Base-by-base conservation (phyloP, 345 rosid species). In the Clausena lansium region DNA sequence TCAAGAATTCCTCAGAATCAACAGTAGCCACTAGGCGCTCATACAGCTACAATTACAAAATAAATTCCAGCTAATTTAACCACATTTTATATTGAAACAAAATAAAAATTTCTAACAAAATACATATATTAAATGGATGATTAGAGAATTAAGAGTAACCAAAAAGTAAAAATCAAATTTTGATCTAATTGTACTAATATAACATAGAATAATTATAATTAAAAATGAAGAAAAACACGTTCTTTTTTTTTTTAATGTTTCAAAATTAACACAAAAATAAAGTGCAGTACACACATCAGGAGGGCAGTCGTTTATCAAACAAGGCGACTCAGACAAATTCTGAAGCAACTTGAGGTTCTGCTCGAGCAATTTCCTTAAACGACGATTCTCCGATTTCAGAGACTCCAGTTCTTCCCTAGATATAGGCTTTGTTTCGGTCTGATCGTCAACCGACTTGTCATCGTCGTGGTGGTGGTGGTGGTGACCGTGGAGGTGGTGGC, bases 261-360 rank as follows among this genome's bases (percentile, higher is more conserved):
- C 28, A 24, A 9, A 47, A 70, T 52, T 15, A 7, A 14, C 55
- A 24, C 20, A 24, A 10, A 67, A 30, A 55, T 55, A 28, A 71
- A 47, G 15, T 15, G 27, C 22, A 58, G 54, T 11, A 83, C 94
- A 64, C 86, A 95, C 98, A 76, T 93, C 90, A 17, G 89, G 89
- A 75, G 99, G 98, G 86, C 90, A 95, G 70, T 90, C 96, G 68
- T 86, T 79, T 8, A 79, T 75, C 28, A 92, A 65, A 75, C 84
- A 52, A 76, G 99, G 90, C 33, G 96, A 84, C 76, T 91, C 93
- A 4, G 97, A 89, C 55, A 95, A 85, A 83, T 89, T 80, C 60
- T 81, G 88, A 17, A 93, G 93, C 63, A 95, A 87, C 66, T 88
- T 95, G 25, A 95, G 87, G 78, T 95, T 93, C 62, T 89, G 82